Evolutionary conservation across 495 filamentous ascomycete genomes (phyloP).

Genomic region (Neurospora sp.): DNA sequence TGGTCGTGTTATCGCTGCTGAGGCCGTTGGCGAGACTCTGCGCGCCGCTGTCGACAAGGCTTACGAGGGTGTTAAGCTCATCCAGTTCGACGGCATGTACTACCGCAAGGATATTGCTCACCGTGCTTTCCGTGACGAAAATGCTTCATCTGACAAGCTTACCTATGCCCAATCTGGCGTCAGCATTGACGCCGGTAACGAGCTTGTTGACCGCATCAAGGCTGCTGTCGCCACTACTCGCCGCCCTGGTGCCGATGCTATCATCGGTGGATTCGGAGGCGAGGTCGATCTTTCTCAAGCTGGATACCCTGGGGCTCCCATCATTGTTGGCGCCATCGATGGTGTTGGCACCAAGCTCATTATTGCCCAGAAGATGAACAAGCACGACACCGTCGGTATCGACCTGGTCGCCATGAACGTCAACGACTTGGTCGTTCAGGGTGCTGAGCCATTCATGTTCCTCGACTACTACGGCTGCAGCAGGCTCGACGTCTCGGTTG

Average conservation of each 20-base stretch:
- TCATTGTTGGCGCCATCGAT: slow-evolving; percentile 83
- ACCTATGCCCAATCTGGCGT: slow-evolving; percentile 93
- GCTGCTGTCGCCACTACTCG: slow-evolving; percentile 65
- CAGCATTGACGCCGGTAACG: slow-evolving; percentile 84
- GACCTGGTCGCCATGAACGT: slow-evolving; percentile 98
- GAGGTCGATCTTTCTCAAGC: slow-evolving; percentile 72
- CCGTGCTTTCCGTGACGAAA: slow-evolving; percentile 42
- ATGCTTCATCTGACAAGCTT: slow-evolving; percentile 41
- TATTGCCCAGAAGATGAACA: slow-evolving; percentile 76
- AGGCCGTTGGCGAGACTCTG: slow-evolving; percentile 62
- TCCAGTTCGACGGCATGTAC: slow-evolving; percentile 84
- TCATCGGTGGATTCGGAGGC: slow-evolving; percentile 93
- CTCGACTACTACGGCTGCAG: slow-evolving; percentile 92
- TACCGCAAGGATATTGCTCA: slow-evolving; percentile 90
- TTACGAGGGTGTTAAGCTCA: slow-evolving; percentile 66
- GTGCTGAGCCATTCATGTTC: slow-evolving; percentile 88
- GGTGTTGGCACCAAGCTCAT: slow-evolving; percentile 95
- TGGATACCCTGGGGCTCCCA: slow-evolving; percentile 62
- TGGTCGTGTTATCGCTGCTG: slow-evolving; percentile 85
- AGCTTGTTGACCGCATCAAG: slow-evolving; percentile 84
- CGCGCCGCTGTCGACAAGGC: slow-evolving; percentile 75
- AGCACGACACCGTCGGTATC: slow-evolving; percentile 89
- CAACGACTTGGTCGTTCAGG: slow-evolving; percentile 93
- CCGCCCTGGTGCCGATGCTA: slow-evolving; percentile 74
- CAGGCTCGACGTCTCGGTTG: slow-evolving; percentile 66